Evolutionary conservation across 2,329 filamentous ascomycete species (phyloP).

Genomic region (Aureobasidium sp.): DNA sequence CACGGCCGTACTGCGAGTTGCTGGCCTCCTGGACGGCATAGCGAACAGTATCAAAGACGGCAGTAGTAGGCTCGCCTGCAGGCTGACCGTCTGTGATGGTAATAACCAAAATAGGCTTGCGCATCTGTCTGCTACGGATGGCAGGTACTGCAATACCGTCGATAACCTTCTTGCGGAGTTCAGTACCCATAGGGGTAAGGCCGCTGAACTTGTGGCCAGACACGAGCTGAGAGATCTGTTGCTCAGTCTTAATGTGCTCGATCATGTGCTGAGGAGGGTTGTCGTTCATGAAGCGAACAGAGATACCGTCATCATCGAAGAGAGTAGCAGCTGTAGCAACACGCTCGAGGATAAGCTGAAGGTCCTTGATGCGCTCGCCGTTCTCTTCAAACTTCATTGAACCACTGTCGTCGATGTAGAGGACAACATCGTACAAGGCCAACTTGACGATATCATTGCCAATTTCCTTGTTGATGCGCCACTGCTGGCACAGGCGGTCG

Average conservation of each 20-base stretch:
- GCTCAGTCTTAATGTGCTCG: constrained; percentile 50
- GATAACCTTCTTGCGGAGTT: constrained; percentile 56
- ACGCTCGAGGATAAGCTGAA: constrained; percentile 56
- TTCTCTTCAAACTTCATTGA: constrained; percentile 64
- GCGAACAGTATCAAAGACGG: constrained; percentile 52
- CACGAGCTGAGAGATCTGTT: constrained; percentile 54
- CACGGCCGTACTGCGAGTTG: constrained; percentile 45
- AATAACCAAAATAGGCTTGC: constrained; percentile 60
- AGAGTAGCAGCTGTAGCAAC: constrained; percentile 59
- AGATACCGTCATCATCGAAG: constrained; percentile 64
- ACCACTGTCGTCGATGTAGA: constrained; percentile 63
- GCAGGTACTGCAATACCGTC: constrained; percentile 52
- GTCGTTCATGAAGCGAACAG: constrained; percentile 64
- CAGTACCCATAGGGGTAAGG: constrained; percentile 59
- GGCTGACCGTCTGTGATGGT: constrained; percentile 61
- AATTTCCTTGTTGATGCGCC: constrained; percentile 53
- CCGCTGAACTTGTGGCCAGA: constrained; percentile 56
- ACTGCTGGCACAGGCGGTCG: constrained; percentile 50
- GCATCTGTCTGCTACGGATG: constrained; percentile 47
- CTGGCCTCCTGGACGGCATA: constrained; percentile 47
- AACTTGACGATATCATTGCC: constrained; percentile 58
- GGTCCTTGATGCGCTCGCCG: constrained; percentile 59
- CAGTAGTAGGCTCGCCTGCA: constrained; percentile 52
- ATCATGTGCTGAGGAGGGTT: constrained; percentile 40
- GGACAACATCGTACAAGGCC: constrained; percentile 54